A percentile compares a stretch with the other conserved stretches of the same genome.
Evolutionary conservation across 148 eudicot genomes (phyloP).

Genomic region (Vaccinium corymbosum): DNA sequence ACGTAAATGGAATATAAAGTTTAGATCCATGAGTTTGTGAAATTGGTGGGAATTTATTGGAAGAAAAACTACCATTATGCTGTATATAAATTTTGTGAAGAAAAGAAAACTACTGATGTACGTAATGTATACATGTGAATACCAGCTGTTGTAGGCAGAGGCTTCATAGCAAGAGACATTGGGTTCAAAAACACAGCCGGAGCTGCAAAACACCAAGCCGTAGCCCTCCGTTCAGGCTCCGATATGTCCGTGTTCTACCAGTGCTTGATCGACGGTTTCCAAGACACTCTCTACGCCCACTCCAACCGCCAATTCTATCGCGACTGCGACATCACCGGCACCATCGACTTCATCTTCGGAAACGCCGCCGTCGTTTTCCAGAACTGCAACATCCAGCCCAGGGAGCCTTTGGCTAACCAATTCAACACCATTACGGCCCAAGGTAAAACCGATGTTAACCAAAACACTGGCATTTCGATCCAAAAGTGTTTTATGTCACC

Average conservation of each 20-base stretch:
- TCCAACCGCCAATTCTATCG: conserved; percentile 77
- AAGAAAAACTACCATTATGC: not conserved
- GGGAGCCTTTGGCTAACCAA: conserved; percentile 59
- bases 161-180: conserved; percentile 64
- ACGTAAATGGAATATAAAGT: too few species aligned
- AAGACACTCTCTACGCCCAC: conserved; percentile 70
- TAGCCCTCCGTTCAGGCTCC: conserved; percentile 58
- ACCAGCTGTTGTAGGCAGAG: conserved; percentile 47
- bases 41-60: too few species aligned
- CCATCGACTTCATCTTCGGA: conserved; percentile 75
- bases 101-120: not conserved
- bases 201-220: conserved; percentile 66
- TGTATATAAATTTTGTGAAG: not conserved
- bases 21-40: too few species aligned
- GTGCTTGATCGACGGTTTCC: conserved; percentile 54
- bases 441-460: conserved; percentile 60
- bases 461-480: conserved; percentile 61
- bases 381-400: conserved; percentile 53
- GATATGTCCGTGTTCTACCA: conserved; percentile 48
- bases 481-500: conserved; percentile 46
- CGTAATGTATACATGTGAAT: not conserved
- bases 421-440: conserved; percentile 73
- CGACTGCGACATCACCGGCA: conserved; percentile 63
- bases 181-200: conserved; percentile 69
- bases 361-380: conserved; percentile 71